A percentile compares a stretch with the other conserved stretches of the same genome.
Evolutionary conservation across 2,329 filamentous ascomycete genomes (phyloP).

Genomic region (Penicillium polonicum): DNA sequence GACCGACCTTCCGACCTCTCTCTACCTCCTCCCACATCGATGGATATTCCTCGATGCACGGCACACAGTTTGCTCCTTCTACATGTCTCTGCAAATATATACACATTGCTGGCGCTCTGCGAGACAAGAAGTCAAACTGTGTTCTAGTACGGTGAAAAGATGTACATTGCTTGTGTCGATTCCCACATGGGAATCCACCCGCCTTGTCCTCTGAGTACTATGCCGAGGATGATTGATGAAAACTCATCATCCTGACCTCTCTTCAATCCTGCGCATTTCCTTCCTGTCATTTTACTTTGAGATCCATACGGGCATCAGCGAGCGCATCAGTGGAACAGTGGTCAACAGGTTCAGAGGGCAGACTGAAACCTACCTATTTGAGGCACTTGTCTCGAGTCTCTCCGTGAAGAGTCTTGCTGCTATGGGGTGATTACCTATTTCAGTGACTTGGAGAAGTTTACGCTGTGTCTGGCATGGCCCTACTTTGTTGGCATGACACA

Average conservation of each 20-base stretch:
- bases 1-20: slow-evolving; percentile 31
- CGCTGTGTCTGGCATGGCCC: neutral
- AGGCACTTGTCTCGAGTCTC: neutral
- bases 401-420: slow-evolving; percentile 8
- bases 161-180: slow-evolving; percentile 35
- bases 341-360: slow-evolving; percentile 20
- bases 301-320: slow-evolving; percentile 47
- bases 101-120: slow-evolving; percentile 29
- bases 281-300: slow-evolving; percentile 21
- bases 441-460: slow-evolving; percentile 9
- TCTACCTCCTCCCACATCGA: slow-evolving; percentile 24
- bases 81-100: slow-evolving; percentile 27
- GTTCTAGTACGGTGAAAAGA: slow-evolving; percentile 52
- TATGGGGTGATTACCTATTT: slow-evolving; percentile 22
- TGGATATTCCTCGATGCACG: slow-evolving; percentile 28
- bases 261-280: slow-evolving; percentile 32
- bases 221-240: slow-evolving; percentile 31
- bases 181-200: slow-evolving; percentile 53
- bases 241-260: slow-evolving; percentile 23
- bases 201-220: slow-evolving; percentile 32
- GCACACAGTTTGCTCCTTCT: slow-evolving; percentile 40
- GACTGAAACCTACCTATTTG: slow-evolving; percentile 1
- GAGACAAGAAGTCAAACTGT: slow-evolving; percentile 56
- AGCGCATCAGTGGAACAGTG: slow-evolving; percentile 53
- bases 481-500: neutral